These are phyloP conservation scores for Daldinia concentrica DNA, from an alignment of 495 filamentous ascomycete species.

Conservation along the genomic window DNA sequence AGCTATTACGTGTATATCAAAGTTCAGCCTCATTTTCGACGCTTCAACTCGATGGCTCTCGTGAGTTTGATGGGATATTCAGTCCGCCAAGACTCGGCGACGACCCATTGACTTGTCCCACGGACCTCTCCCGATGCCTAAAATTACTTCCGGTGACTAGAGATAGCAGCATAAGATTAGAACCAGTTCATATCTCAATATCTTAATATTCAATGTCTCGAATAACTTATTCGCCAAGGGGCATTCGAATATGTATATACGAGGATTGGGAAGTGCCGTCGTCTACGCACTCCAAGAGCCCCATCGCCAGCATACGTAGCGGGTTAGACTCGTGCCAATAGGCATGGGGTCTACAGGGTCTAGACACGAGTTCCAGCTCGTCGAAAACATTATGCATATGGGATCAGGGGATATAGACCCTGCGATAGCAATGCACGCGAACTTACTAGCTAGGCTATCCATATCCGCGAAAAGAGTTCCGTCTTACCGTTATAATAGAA, in stretches of 20 bases:
- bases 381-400: slow-evolving; percentile 20
- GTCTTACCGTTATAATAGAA: not conserved
- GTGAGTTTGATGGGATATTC: slow-evolving; percentile 13
- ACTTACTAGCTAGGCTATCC: slow-evolving; percentile 1
- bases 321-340: slow-evolving; percentile 15
- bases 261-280: slow-evolving; percentile 4
- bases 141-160: not conserved
- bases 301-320: not conserved
- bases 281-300: slow-evolving; percentile 3
- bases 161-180: not conserved
- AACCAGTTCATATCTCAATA: not conserved
- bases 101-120: slow-evolving; percentile 22
- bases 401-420: slow-evolving; percentile 26
- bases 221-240: not conserved
- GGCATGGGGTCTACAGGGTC: slow-evolving; percentile 26
- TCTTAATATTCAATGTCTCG: not conserved
- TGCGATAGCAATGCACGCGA: slow-evolving; percentile 23
- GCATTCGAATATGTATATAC: slow-evolving; percentile 7
- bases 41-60: slow-evolving; percentile 15
- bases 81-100: slow-evolving; percentile 18
- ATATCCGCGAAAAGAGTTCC: slow-evolving; percentile 5
- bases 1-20: not conserved
- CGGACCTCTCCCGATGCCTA: slow-evolving; percentile 6
- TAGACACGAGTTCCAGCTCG: slow-evolving; percentile 37
- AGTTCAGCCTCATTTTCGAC: slow-evolving; percentile 33